Evolutionary conservation across 257 asterid species (phyloP), one percentile per base, ranked within the genome.

Genomic region (Plectranthus barbatus): DNA sequence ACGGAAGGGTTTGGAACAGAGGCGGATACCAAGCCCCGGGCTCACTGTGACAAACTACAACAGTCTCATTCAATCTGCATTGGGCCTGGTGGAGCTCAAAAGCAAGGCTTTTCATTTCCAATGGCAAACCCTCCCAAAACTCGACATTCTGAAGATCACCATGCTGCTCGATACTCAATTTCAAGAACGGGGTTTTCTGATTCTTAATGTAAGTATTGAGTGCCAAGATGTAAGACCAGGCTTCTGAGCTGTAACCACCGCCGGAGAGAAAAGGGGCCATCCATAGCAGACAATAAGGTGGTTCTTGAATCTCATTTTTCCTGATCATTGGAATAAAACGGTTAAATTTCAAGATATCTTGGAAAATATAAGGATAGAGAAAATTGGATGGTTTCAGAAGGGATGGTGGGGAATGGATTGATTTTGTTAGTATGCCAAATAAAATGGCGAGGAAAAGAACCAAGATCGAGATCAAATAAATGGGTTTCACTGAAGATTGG

Each of bases 21-120:
- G 96, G 95, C 54, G 98, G 98, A 21, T 79, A 57, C 98, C 96
- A 91, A 58, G 95, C 96, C 69, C 98, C 98, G 1, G 98, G 98
- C 57, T 91, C 98, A 67, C 96, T 91, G 60, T 91, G 98, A 71
- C 98, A 91, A 18, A 91, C 68, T 15, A 86, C 95, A 61, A 86
- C 50, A 21, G 94, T 91, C 61, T 81, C 86, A 67, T 88, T 74
- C 51, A 66, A 36, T 56, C 65, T 60, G 61, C 98, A 91, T 8
- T 69, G 37, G 33, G 79, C 75, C n/a, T 71, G 77, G 64, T 81
- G 37, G 44, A 88, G 83, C 76, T 78, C 67, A 49, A 78, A 3
- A 6, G 86, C 96, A 37, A 86, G 79, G 8, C 73, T 60, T 57
- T 84, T 81, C 83, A 80, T 82, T 24, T 83, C 90, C n/a, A 14